These are phyloP conservation scores for Cudoniella acicularis DNA, from an alignment of 495 filamentous ascomycete species.

Conservation along the genomic window DNA sequence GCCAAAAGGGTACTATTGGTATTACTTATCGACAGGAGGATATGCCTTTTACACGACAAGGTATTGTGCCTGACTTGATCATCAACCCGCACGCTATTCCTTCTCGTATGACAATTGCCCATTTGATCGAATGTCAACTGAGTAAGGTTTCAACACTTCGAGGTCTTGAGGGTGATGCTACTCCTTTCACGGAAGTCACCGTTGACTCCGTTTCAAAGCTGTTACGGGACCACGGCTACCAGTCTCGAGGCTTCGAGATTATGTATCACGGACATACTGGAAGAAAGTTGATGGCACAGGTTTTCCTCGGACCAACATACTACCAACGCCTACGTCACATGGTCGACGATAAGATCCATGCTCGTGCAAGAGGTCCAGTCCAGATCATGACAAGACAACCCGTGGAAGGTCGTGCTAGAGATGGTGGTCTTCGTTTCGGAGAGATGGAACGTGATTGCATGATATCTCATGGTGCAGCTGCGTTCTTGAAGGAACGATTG, in stretches of 20 bases:
- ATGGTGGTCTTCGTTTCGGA: constrained; percentile 98
- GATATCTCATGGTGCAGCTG: constrained; percentile 95
- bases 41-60: constrained; percentile 95
- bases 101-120: constrained; percentile 99
- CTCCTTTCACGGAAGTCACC: constrained; percentile 96
- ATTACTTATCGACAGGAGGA: constrained; percentile 97
- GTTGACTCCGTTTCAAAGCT: constrained; percentile 89
- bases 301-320: constrained; percentile 97
- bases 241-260: constrained; percentile 94
- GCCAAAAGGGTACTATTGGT: constrained; percentile 98
- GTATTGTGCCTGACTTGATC: constrained; percentile 89
- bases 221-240: constrained; percentile 89
- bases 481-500: constrained; percentile 94
- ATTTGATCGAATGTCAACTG: constrained; percentile 97
- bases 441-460: constrained; percentile 99
- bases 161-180: constrained; percentile 94
- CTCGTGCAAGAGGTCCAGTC: constrained; percentile 87
- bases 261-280: constrained; percentile 99
- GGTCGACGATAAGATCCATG: constrained; percentile 99
- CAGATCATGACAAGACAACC: constrained; percentile 98
- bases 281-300: constrained; percentile 84
- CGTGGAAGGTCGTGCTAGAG: constrained; percentile 95
- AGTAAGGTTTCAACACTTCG: constrained; percentile 90
- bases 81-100: constrained; percentile 99
- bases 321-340: constrained; percentile 98